phyloP scores from a whole-genome alignment of 495 filamentous ascomycete genomes.

The Acidiella bohemica region DNA sequence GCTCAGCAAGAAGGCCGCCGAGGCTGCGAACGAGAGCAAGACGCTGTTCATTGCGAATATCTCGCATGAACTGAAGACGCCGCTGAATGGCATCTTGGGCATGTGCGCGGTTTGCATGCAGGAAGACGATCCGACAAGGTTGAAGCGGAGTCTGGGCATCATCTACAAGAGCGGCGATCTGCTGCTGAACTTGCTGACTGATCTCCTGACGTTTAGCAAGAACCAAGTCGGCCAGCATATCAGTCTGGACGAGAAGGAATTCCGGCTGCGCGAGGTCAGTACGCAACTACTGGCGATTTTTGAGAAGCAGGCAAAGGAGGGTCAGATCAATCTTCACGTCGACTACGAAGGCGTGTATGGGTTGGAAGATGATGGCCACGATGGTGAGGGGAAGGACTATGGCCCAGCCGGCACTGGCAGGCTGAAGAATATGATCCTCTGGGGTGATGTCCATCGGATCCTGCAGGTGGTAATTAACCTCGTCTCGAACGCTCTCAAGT shows the following conservation, averaged over 20 bases:
- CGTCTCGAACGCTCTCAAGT: slow-evolving; percentile 84
- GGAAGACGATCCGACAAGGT: slow-evolving; percentile 59
- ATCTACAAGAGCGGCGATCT: slow-evolving; percentile 87
- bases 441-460: slow-evolving; percentile 84
- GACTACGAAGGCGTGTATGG: slow-evolving; percentile 46
- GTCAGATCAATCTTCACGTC: slow-evolving; percentile 57
- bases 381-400: slow-evolving; percentile 21
- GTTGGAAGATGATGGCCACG: slow-evolving; percentile 24
- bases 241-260: slow-evolving; percentile 71
- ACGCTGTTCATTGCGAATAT: slow-evolving; percentile 94
- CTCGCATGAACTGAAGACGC: slow-evolving; percentile 85
- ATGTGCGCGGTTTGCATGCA: slow-evolving; percentile 89
- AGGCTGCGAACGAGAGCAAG: slow-evolving; percentile 87
- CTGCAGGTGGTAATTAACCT: slow-evolving; percentile 85
- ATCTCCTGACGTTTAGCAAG: slow-evolving; percentile 82
- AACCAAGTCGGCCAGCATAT: slow-evolving; percentile 80
- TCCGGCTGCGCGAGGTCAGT: slow-evolving; percentile 62
- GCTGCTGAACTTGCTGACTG: slow-evolving; percentile 74
- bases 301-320: slow-evolving; percentile 72
- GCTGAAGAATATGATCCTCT: slow-evolving; percentile 62
- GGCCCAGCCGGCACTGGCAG: slow-evolving; percentile 49
- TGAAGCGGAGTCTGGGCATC: slow-evolving; percentile 69
- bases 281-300: slow-evolving; percentile 75
- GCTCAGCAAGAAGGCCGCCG: slow-evolving; percentile 78
- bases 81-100: slow-evolving; percentile 81